Conservation (phyloP, 257 asterid genomes). For the Agastache rugosa region DNA sequence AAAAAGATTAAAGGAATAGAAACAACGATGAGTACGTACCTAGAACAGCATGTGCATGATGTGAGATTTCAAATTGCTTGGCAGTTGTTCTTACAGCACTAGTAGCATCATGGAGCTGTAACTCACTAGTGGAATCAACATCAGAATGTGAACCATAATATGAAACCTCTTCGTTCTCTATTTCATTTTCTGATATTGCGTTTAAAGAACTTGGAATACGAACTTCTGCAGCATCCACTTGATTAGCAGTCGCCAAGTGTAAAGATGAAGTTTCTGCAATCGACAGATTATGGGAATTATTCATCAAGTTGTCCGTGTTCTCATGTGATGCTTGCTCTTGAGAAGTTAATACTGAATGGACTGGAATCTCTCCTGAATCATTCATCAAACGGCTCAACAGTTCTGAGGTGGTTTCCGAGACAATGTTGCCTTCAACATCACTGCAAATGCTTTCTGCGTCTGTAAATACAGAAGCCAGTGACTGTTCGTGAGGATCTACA, state of each 20-base stretch:
- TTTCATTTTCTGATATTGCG: slow-evolving; percentile 60
- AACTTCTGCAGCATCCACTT: slow-evolving; percentile 55
- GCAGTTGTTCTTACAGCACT: slow-evolving; percentile 38
- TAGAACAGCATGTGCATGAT: slow-evolving; percentile 41
- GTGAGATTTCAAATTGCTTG: slow-evolving; percentile 49
- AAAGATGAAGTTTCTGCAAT: slow-evolving; percentile 45
- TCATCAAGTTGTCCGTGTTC: slow-evolving; percentile 42
- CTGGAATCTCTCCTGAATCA: slow-evolving; percentile 30
- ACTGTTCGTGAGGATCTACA: slow-evolving; percentile 45
- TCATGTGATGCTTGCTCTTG: slow-evolving; percentile 53
- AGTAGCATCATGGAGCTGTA: slow-evolving; percentile 32
- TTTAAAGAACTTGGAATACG: slow-evolving; percentile 54
- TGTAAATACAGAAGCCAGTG: slow-evolving; percentile 49
- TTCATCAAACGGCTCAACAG: slow-evolving; percentile 41
- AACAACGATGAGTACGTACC: slow-evolving; percentile 50
- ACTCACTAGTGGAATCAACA: slow-evolving; percentile 47
- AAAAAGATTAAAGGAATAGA: no score
- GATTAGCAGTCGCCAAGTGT: slow-evolving; percentile 41
- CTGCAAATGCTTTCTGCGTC: slow-evolving; percentile 58
- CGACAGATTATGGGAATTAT: slow-evolving; percentile 37
- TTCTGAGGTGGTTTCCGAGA: slow-evolving; percentile 47
- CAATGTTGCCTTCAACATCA: slow-evolving; percentile 53
- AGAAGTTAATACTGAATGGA: slow-evolving; percentile 28
- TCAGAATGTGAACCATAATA: slow-evolving; percentile 64
- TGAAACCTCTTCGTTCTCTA: slow-evolving; percentile 51